These are phyloP conservation scores for Westerdykella aurantiaca DNA, from an alignment of 2,329 filamentous ascomycete genomes.

Conservation along the genomic window DNA sequence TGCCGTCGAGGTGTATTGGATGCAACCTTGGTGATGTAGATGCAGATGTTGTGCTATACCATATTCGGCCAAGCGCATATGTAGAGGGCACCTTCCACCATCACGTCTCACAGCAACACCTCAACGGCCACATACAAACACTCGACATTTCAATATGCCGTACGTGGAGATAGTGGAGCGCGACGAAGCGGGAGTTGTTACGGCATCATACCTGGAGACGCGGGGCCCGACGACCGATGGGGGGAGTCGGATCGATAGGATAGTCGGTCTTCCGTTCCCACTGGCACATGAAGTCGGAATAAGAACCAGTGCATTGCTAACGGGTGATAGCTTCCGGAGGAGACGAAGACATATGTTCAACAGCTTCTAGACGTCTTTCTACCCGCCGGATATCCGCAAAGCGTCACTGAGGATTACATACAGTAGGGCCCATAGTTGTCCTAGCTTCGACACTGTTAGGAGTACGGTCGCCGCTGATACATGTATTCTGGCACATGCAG, in stretches of 20 bases:
- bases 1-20: too few relatives aligned
- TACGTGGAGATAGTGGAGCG: conserved; percentile 32
- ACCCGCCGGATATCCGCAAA: conserved; percentile 81
- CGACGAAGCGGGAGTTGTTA: conserved; percentile 48
- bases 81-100: not conserved
- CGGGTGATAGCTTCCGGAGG: conserved; percentile 8
- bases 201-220: conserved; percentile 43
- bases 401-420: conserved; percentile 78
- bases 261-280: conserved; percentile 28
- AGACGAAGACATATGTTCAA: conserved; percentile 26
- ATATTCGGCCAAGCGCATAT: not conserved
- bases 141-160: not conserved
- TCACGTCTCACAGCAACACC: not conserved
- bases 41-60: not conserved
- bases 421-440: conserved; percentile 49
- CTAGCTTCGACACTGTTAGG: too few relatives aligned
- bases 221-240: not conserved
- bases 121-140: not conserved
- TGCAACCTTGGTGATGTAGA: not conserved
- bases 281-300: not conserved
- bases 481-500: conserved; percentile 31
- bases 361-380: conserved; percentile 66
- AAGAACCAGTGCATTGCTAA: not conserved
- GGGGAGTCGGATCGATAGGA: conserved; percentile 40
- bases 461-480: too few relatives aligned